Evolutionary conservation across 331 rosid genomes (phyloP), one percentile per base, ranked within the genome.

Genomic region (Telfairia occidentalis): DNA sequence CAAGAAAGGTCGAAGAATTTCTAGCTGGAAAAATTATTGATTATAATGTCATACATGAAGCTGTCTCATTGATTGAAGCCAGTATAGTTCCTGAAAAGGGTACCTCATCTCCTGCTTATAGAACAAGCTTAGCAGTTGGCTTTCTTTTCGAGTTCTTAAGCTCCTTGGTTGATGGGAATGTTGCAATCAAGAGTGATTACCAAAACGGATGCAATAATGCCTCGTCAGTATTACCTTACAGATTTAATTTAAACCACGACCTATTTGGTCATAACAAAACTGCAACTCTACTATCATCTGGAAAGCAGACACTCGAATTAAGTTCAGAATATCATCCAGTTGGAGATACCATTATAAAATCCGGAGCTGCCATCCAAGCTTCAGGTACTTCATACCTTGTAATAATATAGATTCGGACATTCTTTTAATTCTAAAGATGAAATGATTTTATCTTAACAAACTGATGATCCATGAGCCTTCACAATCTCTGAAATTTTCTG

Each of bases 361-460:
- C 86, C 9, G 94, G 92, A 74, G 95, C 97, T 78, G 82, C 86
- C 35, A 61, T 91, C 54, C 97, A 93, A 83, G 96, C 98, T 66
- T 90, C 98, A 80, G 98, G 98, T 92, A 71, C 26, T 69, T 77
- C 18, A 73, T 67, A 30, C 74, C 49, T 54, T 72, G 24, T 54
- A 55, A 64, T 55, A 35, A 40, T 61, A 9, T n/a, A 29, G 35
- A 32, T 19, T 9, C 10, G 8, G 2, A 40, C 8, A 4, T 46
- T 71, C 19, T 48, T 18, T 71, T 10, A 3, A 12, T 26, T 10
- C 10, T 12, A 50, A 30, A 15, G 11, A 60, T 60, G 18, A 60
- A 60, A 49, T 45, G 29, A 64, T 30, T 42, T 59, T 74, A 12
- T 49, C 42, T 38, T 52, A 48, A 21, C 16, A 15, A 58, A 43